phyloP scores from a whole-genome alignment of 345 rosid species.

The Ceriops tagal region DNA sequence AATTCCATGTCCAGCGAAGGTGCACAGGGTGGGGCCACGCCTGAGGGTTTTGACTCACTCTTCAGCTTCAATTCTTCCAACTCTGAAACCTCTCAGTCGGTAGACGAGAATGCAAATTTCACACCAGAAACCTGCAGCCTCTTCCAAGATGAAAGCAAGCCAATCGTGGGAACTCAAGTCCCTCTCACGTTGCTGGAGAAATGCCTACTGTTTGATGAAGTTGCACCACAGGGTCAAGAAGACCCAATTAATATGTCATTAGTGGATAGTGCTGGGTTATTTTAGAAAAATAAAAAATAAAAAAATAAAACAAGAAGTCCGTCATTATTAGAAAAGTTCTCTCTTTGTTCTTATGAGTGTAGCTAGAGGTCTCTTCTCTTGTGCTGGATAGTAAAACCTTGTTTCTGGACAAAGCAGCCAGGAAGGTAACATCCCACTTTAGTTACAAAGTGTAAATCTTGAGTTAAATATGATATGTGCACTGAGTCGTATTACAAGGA shows the following conservation, averaged over 20 bases:
- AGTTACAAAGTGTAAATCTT: constrained; percentile 22
- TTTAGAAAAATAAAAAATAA: constrained; percentile 13
- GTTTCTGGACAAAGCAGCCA: no score
- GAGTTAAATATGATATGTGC: neutral
- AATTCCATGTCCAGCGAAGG: constrained; percentile 36
- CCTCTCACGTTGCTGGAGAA: constrained; percentile 59
- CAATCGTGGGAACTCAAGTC: constrained; percentile 29
- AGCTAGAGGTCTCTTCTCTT: no score
- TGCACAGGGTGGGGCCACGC: constrained; percentile 4
- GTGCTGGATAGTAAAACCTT: no score
- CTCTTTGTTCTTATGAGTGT: neutral
- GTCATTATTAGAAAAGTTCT: neutral
- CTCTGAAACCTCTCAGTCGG: constrained; percentile 41
- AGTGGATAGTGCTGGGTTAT: constrained; percentile 30
- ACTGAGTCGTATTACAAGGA: neutral
- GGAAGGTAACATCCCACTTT: neutral
- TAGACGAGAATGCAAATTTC: constrained; percentile 27
- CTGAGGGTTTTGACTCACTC: constrained; percentile 44
- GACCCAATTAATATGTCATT: constrained; percentile 41
- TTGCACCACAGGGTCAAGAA: constrained; percentile 36
- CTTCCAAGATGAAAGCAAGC: constrained; percentile 51
- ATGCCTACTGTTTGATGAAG: constrained; percentile 64
- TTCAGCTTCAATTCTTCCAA: constrained; percentile 40
- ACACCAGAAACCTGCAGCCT: constrained; percentile 23
- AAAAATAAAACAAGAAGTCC: neutral